Evolutionary conservation across 257 asterid genomes (phyloP), one percentile per base, ranked within the genome.

Genomic region (Coffea eugenioides): DNA sequence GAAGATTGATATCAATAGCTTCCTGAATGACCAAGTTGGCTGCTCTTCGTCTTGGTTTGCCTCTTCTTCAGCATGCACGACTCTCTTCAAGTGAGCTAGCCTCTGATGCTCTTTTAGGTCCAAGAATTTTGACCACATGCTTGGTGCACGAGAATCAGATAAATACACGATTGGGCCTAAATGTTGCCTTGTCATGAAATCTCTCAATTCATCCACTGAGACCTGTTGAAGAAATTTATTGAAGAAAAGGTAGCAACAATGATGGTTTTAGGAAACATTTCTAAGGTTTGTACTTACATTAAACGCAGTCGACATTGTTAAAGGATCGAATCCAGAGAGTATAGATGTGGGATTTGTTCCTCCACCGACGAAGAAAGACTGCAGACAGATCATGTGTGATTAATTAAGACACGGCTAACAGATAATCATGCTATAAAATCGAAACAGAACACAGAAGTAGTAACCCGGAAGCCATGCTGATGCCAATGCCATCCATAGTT

Each of bases 311-410:
- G 98, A 86, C 87, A 93, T 41, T 8, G 98, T 91, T n/a, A 51
- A 34, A 12, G 36, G 77, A 82, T 91, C 98, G 46, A 95, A 95
- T 25, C 99, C 99, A 5, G 96, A 82, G 21, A 95, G 96, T 16
- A 95, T 71, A 1, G 98, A 93, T 10, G 88, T 71, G 0, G 98
- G 98, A 86, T 95, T 80, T 5, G 43, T 68, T 74, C 99, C 99
- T 36, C 99, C 99, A 31, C 88, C 97, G 67, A 95, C 62, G 85
- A 80, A 93, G 96, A 91, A 95, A 76, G 97, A 83, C 99, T 95
- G 89, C 80, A 67, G 6, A 6, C 56, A 69, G 6, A 27, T 31
- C 34, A 31, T 41, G 25, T 1, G 21, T 5, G 13, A 59, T 23
- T 2, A 43, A 34, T 76, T 18, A 9, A 14, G 21, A 70, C 25